Evolutionary conservation across 2,329 filamentous ascomycete genomes (phyloP), one percentile per base, ranked within the genome.

Genomic region (Boeremia exigua): DNA sequence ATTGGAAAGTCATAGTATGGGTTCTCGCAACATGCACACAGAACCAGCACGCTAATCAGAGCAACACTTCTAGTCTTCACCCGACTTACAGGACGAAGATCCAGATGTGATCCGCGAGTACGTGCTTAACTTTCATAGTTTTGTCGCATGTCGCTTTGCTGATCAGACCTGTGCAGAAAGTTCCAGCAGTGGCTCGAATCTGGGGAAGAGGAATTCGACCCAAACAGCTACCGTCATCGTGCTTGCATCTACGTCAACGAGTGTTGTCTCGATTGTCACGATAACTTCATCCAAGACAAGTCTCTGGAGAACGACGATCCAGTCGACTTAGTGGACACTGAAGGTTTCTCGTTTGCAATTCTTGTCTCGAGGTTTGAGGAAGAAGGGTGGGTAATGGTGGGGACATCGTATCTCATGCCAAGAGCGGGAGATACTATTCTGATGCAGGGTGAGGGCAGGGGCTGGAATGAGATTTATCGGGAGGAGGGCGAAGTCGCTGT

Each of bases 371-470:
- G 39, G 46, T 33, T 44, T 5, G 23, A 50, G 40, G 27, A 55
- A 27, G 45, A 55, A 39, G 52, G 46, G 6, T 42, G 42, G 38
- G 39, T 45, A 14, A 44, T 45, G 27, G 46, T 55, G 17, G 34
- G 30, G 17, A 49, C 48, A 34, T 39, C 45, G 17, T 30, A 45
- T 40, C 39, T 55, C 23, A 46, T 50, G 33, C 52, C 39, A 17
- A 55, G 52, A 40, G 40, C 46, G 14, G 52, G 39, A 38, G 39
- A 50, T 38, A 40, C 36, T 32, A 40, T 55, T 45, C 32, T 37
- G 17, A 46, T 49, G 52, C 44, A 39, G 30, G 45, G 45, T 28
- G 52, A 55, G 45, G 52, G 52, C 38, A 42, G 37, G 25, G 46
- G 46, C 2, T 55, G 52, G 52, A 29, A 12, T 33, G 37, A 49